A percentile compares a stretch with the other conserved stretches of the same genome.
These are phyloP conservation scores for Trichoderma atroviride DNA, from an alignment of 2,329 filamentous ascomycete species.

Conservation along the genomic window DNA sequence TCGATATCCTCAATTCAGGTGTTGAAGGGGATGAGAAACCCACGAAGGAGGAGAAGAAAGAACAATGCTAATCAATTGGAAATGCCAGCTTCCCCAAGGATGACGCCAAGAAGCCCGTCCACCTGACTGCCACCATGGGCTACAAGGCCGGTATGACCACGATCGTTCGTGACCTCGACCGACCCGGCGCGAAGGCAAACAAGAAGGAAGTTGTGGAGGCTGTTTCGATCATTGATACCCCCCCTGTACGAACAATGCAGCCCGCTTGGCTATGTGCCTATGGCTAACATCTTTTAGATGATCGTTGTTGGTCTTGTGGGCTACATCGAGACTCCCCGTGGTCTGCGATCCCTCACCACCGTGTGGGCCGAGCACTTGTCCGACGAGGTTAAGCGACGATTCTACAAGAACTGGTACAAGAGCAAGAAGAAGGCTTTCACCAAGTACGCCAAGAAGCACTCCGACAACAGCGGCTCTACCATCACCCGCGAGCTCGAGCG, in stretches of 20 bases:
- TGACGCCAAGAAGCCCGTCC: slow-evolving; percentile 99
- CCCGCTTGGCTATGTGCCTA: slow-evolving; percentile 76
- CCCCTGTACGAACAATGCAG: slow-evolving; percentile 90
- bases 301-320: slow-evolving; percentile 99
- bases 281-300: slow-evolving; percentile 83
- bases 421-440: slow-evolving; percentile 99
- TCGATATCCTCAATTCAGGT: neutral
- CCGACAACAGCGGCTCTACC: slow-evolving; percentile 84
- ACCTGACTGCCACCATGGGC: slow-evolving; percentile 96
- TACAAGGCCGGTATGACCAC: slow-evolving; percentile 99
- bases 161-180: slow-evolving; percentile 98
- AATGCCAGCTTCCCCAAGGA: slow-evolving; percentile 92
- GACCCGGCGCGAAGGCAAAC: slow-evolving; percentile 98
- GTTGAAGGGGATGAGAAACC: neutral
- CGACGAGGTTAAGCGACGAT: slow-evolving; percentile 98
- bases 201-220: slow-evolving; percentile 98
- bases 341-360: slow-evolving; percentile 98
- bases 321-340: slow-evolving; percentile 99
- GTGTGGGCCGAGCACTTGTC: slow-evolving; percentile 99
- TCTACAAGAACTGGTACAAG: slow-evolving; percentile 99
- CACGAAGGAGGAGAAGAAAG: neutral
- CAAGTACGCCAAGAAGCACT: slow-evolving; percentile 99
- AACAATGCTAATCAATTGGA: slow-evolving; percentile 35
- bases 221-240: slow-evolving; percentile 85
- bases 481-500: slow-evolving; percentile 98